Percentiles rank a stretch among this genome's conserved stretches.
phyloP scores from a whole-genome alignment of 2,329 filamentous ascomycete genomes.

The Ophiostoma sp. region DNA sequence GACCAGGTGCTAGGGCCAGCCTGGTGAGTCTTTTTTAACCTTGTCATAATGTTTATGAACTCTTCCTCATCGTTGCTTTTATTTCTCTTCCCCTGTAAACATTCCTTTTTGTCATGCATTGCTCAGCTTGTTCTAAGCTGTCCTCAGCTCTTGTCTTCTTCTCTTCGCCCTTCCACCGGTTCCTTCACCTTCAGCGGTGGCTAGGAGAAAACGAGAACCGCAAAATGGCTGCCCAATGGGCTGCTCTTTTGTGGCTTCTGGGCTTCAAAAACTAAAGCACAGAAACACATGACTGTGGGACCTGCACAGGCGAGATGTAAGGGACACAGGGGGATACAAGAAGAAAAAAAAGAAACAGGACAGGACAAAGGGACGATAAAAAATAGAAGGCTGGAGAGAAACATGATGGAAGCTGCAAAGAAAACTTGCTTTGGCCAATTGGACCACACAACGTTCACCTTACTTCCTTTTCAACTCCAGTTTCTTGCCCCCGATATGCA shows the following conservation, averaged over 20 bases:
- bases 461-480: neutral
- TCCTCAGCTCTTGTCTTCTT: neutral
- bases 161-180: neutral
- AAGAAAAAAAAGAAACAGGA: neutral
- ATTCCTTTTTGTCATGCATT: neutral
- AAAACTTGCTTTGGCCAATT: neutral
- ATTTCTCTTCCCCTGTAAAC: neutral
- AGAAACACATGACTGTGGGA: constrained; percentile 14
- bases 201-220: neutral
- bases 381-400: neutral
- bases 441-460: neutral
- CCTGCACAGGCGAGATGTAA: constrained; percentile 19
- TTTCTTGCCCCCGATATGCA: neutral
- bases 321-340: neutral
- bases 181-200: neutral
- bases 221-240: neutral
- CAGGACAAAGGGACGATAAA: neutral
- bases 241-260: neutral
- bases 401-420: neutral
- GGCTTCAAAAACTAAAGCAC: neutral
- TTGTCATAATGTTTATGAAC: neutral
- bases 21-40: neutral
- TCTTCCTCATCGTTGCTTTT: neutral
- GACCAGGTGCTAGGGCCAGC: neutral
- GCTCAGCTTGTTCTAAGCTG: neutral